A percentile compares a stretch with the other conserved stretches of the same genome.
Evolutionary conservation across 495 filamentous ascomycete species (phyloP).

Genomic region (Penicillium coprophilum): DNA sequence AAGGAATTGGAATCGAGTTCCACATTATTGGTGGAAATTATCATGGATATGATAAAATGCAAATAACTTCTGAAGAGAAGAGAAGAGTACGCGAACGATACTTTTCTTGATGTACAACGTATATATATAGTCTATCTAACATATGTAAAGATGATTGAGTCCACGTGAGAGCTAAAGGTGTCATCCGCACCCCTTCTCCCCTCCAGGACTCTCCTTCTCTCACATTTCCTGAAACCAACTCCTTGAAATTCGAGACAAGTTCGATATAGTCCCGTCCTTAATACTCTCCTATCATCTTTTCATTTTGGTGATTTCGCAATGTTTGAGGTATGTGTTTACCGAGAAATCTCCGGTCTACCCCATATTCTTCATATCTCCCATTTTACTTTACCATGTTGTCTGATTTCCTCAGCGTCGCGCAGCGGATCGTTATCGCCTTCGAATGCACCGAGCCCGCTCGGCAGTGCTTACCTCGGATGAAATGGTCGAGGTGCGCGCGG

Average conservation of each 20-base stretch:
- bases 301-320: constrained; percentile 11
- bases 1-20: constrained; percentile 19
- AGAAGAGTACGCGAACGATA: no score
- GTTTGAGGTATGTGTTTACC: constrained; percentile 36
- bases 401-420: constrained; percentile 40
- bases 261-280: neutral
- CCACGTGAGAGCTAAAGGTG: constrained; percentile 27
- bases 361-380: constrained; percentile 6
- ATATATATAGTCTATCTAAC: no score
- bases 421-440: constrained; percentile 56
- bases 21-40: constrained; percentile 35
- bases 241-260: neutral
- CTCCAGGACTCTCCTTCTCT: neutral
- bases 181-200: neutral
- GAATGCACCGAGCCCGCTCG: constrained; percentile 80
- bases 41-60: constrained; percentile 18
- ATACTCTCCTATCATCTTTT: neutral
- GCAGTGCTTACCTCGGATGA: constrained; percentile 80
- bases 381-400: constrained; percentile 5
- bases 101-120: no score
- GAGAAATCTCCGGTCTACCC: neutral
- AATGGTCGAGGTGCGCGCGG: constrained; percentile 89
- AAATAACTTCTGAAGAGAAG: neutral
- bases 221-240: constrained; percentile 1
- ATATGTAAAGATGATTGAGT: neutral